Evolutionary conservation across 2,329 filamentous ascomycete species (phyloP).

Genomic region (Pseudofabraea citricarpa): DNA sequence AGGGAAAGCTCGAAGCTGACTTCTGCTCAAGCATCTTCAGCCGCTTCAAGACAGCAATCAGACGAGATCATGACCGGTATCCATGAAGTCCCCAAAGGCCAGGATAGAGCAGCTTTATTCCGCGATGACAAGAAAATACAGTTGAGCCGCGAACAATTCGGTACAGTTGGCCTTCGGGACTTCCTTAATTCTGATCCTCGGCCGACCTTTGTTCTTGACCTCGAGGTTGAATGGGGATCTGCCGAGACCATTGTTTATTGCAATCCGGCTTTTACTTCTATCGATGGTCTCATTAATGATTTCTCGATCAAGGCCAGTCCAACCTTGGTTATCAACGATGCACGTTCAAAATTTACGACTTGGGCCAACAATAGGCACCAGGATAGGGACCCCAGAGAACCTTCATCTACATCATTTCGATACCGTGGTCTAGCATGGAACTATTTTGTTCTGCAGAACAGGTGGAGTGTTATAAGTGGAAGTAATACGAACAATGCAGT

Average conservation of each 20-base stretch:
- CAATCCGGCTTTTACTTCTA: slow-evolving; percentile 58
- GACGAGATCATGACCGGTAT: not conserved
- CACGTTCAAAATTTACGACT: slow-evolving; percentile 56
- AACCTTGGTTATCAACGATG: slow-evolving; percentile 26
- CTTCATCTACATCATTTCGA: slow-evolving; percentile 40
- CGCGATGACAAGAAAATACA: not conserved
- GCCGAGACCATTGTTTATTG: slow-evolving; percentile 59
- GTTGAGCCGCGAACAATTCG: slow-evolving; percentile 1
- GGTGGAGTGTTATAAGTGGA: slow-evolving; percentile 64
- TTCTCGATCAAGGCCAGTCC: slow-evolving; percentile 6
- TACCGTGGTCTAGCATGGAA: slow-evolving; percentile 66
- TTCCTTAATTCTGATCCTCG: slow-evolving; percentile 69
- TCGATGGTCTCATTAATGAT: slow-evolving; percentile 6
- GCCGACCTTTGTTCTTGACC: slow-evolving; percentile 69
- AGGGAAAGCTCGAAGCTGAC: not conserved
- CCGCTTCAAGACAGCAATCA: not conserved
- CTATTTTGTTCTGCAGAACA: slow-evolving; percentile 59
- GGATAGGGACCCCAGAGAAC: slow-evolving; percentile 39
- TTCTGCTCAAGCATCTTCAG: not conserved
- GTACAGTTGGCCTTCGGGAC: slow-evolving; percentile 55
- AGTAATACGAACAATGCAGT: slow-evolving; percentile 25
- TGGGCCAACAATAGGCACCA: too few relatives aligned
- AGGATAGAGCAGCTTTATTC: too few relatives aligned
- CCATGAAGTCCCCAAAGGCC: not conserved
- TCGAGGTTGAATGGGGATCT: slow-evolving; percentile 41